Evolutionary conservation across 306 rosid species (phyloP).

Genomic region (Citrullus colocynthis): DNA sequence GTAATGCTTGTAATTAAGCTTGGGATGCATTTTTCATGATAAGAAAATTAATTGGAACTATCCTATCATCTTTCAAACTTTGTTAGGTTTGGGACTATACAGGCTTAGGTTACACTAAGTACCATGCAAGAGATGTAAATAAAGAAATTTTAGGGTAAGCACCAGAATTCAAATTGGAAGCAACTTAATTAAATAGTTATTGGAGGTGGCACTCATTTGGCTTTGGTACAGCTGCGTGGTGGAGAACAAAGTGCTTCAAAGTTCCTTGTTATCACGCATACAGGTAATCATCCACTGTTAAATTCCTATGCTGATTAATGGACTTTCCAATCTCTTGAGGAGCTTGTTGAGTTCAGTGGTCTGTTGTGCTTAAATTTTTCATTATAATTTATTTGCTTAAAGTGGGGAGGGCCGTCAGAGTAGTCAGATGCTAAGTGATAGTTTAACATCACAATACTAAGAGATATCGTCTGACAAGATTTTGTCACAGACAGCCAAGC

Average conservation of each 20-base stretch:
- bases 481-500: neutral
- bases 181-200: slow-evolving; percentile 17
- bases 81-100: slow-evolving; percentile 86
- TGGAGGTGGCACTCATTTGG: slow-evolving; percentile 13
- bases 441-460: neutral
- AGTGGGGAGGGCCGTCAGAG: neutral
- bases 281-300: slow-evolving; percentile 36
- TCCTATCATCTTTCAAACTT: slow-evolving; percentile 6
- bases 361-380: neutral
- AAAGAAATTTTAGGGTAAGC: slow-evolving; percentile 83
- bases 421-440: neutral
- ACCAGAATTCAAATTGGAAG: slow-evolving; percentile 2
- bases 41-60: neutral
- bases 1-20: neutral
- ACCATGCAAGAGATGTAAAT: slow-evolving; percentile 64
- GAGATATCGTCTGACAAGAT: neutral
- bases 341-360: neutral
- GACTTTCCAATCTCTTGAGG: neutral
- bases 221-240: slow-evolving; percentile 62
- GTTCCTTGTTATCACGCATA: slow-evolving; percentile 60
- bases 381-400: neutral
- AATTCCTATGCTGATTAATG: neutral
- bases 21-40: neutral
- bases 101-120: slow-evolving; percentile 78
- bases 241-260: slow-evolving; percentile 77